Conservation (phyloP, 2,329 filamentous ascomycete species). For the Fusarium sp. region DNA sequence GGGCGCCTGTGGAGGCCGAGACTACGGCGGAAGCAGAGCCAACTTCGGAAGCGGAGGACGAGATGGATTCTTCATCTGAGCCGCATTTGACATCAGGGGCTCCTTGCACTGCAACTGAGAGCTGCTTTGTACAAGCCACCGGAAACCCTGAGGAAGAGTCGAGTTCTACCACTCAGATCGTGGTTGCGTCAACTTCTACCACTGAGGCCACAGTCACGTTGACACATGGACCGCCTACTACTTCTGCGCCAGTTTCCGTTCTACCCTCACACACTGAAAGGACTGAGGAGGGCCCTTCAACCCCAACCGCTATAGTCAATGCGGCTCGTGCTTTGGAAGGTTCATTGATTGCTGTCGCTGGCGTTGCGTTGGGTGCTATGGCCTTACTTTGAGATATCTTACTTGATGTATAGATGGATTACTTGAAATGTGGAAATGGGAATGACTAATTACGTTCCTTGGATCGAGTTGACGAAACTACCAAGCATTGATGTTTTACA, state of each 20-base stretch:
- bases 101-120: too few species aligned
- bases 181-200: not conserved
- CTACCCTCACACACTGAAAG: constrained; percentile 5
- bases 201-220: not conserved
- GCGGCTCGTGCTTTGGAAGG: constrained; percentile 7
- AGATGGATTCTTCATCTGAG: not conserved
- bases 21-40: not conserved
- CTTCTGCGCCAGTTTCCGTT: constrained; percentile 3
- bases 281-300: not conserved
- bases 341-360: constrained; percentile 2
- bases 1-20: not conserved
- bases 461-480: too few species aligned
- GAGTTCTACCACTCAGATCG: not conserved
- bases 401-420: not conserved
- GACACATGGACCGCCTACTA: not conserved
- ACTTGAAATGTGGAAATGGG: too few species aligned
- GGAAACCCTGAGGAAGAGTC: not conserved
- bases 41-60: not conserved
- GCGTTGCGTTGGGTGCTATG: constrained; percentile 17
- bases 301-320: constrained; percentile 4
- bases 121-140: too few species aligned
- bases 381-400: not conserved
- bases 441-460: too few species aligned
- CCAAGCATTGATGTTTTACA: too few species aligned
- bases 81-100: not conserved